Conservation (phyloP, 441 rosid genomes). For the Pelargonium fulgidum region DNA sequence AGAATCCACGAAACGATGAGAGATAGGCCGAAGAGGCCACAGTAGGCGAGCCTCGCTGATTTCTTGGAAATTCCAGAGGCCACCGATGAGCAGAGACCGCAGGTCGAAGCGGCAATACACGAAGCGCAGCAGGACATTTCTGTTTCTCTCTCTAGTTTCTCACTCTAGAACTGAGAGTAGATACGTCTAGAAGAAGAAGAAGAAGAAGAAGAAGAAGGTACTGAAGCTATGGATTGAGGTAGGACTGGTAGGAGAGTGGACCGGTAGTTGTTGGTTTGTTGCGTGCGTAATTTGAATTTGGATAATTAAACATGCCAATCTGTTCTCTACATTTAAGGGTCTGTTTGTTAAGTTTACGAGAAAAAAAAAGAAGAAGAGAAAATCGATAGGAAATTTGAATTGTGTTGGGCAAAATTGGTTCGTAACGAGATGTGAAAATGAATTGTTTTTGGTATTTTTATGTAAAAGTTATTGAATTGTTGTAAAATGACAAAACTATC, state of each 20-base stretch:
- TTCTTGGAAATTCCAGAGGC: slow-evolving; percentile 73
- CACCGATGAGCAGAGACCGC: slow-evolving; percentile 87
- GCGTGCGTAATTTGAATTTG: background rate
- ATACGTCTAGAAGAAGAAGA: background rate
- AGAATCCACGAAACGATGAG: slow-evolving; percentile 84
- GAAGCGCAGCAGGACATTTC: slow-evolving; percentile 69
- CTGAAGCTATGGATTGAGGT: background rate
- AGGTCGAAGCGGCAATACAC: slow-evolving; percentile 64
- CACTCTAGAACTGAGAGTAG: background rate
- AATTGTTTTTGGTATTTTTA: too few relatives aligned
- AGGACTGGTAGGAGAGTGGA: slow-evolving; percentile 10
- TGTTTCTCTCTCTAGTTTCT: slow-evolving; percentile 6
- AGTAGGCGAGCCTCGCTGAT: slow-evolving; percentile 86
- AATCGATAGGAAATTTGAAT: too few relatives aligned
- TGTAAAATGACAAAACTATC: too few relatives aligned
- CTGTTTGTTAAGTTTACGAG: too few relatives aligned
- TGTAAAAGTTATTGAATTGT: too few relatives aligned
- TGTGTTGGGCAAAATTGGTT: too few relatives aligned
- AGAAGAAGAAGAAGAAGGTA: too few relatives aligned
- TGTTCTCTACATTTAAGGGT: too few relatives aligned
- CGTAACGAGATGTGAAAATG: too few relatives aligned
- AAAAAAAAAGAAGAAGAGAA: too few relatives aligned
- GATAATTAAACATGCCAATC: too few relatives aligned
- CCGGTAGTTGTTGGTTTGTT: background rate
- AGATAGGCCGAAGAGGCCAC: slow-evolving; percentile 91